Conservation (phyloP, 495 filamentous ascomycete genomes). For the Neohortaea acidophila region DNA sequence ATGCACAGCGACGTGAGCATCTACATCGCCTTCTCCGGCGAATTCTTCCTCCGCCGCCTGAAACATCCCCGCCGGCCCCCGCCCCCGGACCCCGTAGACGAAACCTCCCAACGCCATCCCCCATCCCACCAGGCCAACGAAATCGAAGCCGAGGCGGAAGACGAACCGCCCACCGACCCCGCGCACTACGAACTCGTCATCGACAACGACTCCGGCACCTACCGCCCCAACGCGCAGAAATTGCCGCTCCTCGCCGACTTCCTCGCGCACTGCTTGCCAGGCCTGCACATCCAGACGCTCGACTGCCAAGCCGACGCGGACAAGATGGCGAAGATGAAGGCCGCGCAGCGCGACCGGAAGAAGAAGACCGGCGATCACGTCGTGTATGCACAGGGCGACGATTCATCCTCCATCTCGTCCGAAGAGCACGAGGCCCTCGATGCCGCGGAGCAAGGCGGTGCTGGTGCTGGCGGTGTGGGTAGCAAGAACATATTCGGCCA, state of each 20-base stretch:
- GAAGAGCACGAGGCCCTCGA: conserved; percentile 3
- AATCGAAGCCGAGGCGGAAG: conserved; percentile 24
- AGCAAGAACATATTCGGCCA: too few relatives aligned
- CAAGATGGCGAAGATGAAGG: conserved; percentile 44
- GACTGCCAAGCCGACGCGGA: conserved; percentile 52
- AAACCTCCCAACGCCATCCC: conserved; percentile 2
- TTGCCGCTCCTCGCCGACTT: conserved; percentile 57
- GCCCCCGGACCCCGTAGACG: conserved; percentile 13
- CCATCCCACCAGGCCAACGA: conserved; percentile 1
- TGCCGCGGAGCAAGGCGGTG: neutral
- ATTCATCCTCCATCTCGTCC: conserved; percentile 33
- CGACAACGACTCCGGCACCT: conserved; percentile 90
- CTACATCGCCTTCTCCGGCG: conserved; percentile 80
- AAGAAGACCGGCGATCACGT: conserved; percentile 43
- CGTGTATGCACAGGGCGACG: conserved; percentile 45
- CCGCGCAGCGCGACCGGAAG: conserved; percentile 48
- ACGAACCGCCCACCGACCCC: conserved; percentile 38
- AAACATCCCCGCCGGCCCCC: conserved; percentile 23
- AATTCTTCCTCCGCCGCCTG: conserved; percentile 76
- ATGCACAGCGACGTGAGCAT: conserved; percentile 85
- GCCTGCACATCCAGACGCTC: conserved; percentile 52
- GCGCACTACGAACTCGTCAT: conserved; percentile 72
- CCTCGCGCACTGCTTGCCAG: conserved; percentile 53
- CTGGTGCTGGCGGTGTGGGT: too few relatives aligned
- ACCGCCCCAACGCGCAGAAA: conserved; percentile 62